phyloP scores from a whole-genome alignment of 257 asterid genomes.

The Solanum piurae region DNA sequence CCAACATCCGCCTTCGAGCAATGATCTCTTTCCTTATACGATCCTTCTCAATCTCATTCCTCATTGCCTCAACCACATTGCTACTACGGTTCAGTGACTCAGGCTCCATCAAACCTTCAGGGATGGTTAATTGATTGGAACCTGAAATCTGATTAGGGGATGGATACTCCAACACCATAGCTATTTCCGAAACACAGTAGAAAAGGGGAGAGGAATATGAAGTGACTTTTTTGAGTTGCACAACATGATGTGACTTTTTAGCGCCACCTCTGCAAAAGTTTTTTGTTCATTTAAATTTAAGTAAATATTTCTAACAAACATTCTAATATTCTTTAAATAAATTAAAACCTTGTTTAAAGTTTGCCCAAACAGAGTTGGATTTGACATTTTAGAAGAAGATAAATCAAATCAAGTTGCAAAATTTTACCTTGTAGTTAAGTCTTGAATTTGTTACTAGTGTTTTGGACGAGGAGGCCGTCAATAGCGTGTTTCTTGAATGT shows the following conservation, averaged over 20 bases:
- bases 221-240: neutral
- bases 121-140: neutral
- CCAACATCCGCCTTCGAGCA: conserved; percentile 31
- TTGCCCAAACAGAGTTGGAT: too few relatives aligned
- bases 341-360: neutral
- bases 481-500: too few relatives aligned
- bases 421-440: too few relatives aligned
- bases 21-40: conserved; percentile 40
- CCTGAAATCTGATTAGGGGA: neutral
- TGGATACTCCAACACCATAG: neutral
- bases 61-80: neutral
- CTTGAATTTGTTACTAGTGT: too few relatives aligned
- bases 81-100: neutral
- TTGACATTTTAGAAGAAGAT: too few relatives aligned
- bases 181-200: neutral
- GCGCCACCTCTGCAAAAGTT: too few relatives aligned
- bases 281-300: too few relatives aligned
- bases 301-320: neutral
- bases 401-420: too few relatives aligned
- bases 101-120: neutral
- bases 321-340: too few relatives aligned
- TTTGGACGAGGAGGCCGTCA: too few relatives aligned
- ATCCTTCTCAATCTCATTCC: conserved; percentile 35
- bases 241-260: too few relatives aligned
- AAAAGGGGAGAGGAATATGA: neutral